Evolutionary conservation across 345 rosid species (phyloP), one percentile per base, ranked within the genome.

Genomic region (Clarkia xantiana): DNA sequence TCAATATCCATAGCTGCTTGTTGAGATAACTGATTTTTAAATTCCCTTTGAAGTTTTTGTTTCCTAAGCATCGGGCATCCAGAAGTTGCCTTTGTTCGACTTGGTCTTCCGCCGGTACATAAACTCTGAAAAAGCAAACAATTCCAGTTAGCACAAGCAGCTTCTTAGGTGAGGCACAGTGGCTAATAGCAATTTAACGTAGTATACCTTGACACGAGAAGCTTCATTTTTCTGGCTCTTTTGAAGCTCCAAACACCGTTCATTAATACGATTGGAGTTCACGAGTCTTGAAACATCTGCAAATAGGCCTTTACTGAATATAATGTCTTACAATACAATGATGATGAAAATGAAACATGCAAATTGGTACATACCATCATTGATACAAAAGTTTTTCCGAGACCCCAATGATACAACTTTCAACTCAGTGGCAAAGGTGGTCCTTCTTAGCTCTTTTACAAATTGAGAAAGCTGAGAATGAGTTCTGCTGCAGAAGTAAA

Each of bases 401-500:
- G 96, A 86, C 42, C 86, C 97, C 64, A 86, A 67, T 60, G 77
- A 79, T 11, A 83, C 88, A 66, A 70, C 78, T 20, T 54, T 79
- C 54, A 83, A 59, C 43, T 70, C 59, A 13, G 61, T 23, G 25
- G 74, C 60, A 70, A 86, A 90, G 40, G 38, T 49, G 56, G 95
- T 90, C 73, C 81, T 90, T 18, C 73, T 76, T 52, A 90, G 67
- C 73, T 90, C 95, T 66, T 74, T 77, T 44, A 90, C 56, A 45
- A 90, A 90, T 63, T 90, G 95, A 0, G 91, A 79, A 48, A 90
- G 94, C 70, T 90, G 95, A 6, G 97, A 86, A 71, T 86, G 94
- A 2, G 95, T 90, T 61, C 95, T 71, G 61, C 97, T 90, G 59
- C 97, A 86, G 52, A 86, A 86, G 67, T 72, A 90, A 47, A 90